These are phyloP conservation scores for Bruguiera hainesii DNA, from an alignment of 441 rosid species.

Conservation along the genomic window DNA sequence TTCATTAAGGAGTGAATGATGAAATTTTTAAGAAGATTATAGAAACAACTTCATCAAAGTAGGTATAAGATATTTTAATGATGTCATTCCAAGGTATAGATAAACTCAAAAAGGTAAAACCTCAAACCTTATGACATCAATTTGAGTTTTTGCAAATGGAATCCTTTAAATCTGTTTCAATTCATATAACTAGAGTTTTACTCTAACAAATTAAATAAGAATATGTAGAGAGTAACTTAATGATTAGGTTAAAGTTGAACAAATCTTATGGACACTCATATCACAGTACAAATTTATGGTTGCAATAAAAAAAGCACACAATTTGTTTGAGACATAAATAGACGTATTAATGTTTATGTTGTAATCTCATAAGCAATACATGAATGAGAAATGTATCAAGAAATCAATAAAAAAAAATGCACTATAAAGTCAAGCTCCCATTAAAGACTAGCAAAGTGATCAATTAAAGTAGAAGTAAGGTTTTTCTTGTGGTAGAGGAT, in stretches of 20 bases:
- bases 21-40: neutral
- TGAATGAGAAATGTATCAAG: neutral
- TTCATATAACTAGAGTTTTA: too few species aligned
- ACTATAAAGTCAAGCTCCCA: neutral
- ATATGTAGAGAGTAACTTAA: too few species aligned
- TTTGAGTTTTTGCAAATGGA: neutral
- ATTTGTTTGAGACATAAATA: neutral
- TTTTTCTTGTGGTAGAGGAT: neutral
- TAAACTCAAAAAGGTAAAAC: neutral
- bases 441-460: neutral
- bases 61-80: neutral
- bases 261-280: too few species aligned
- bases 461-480: too few species aligned
- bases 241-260: too few species aligned
- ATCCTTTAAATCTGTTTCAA: neutral
- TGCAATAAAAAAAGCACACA: too few species aligned
- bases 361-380: neutral
- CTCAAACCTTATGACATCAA: neutral
- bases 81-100: neutral
- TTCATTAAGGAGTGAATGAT: neutral
- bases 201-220: too few species aligned
- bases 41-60: too few species aligned
- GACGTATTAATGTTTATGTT: too few species aligned
- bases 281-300: too few species aligned
- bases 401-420: neutral